Evolutionary conservation across 2,329 filamentous ascomycete species (phyloP), one percentile per base, ranked within the genome.

Genomic region (Ascochyta pisi): DNA sequence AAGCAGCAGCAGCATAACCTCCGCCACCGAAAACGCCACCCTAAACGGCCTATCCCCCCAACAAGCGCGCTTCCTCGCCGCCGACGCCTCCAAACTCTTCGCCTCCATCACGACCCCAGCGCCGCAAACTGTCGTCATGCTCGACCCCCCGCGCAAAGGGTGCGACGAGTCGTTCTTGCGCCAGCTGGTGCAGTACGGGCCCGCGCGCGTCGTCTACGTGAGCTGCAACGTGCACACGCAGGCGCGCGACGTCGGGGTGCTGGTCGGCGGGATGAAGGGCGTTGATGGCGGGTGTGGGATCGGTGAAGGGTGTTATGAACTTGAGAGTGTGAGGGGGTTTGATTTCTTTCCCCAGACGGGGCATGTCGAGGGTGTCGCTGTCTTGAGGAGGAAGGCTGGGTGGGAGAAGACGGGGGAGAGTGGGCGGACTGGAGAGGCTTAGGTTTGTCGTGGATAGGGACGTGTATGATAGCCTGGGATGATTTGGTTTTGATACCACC

Each of bases 171-270:
- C 85, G 61, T 99, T 99, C 75, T 78, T 99, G 38, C 77, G 81
- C 15, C 95, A 99, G 79, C 77, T 99, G 68, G 79, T 97, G 50
- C 77, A 80, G 6, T 97, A 91, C 68, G 89, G 84, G 0, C 94
- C 95, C 0, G 83, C 83, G 61, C 83, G 95, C 56, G 86, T 99
- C 10, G 86, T 96, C 4, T 99, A 99, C 74, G 94, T 99, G 37
- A 96, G 91, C 72, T 99, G 95, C 69, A 99, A 99, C 70, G 95
- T 99, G 62, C 95, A 99, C 73, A 98, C 94, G 8, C 95, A 98
- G 82, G 95, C 95, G 13, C 82, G 95, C 49, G 95, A 99, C 76
- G 88, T 99, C 0, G 95, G 93, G 0, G 86, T 94, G 58, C 78
- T 99, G 68, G 92, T 98, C 1, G 83, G 89, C 33, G 92, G 93